phyloP scores from a whole-genome alignment of 2,329 filamentous ascomycete genomes.

The Myriosclerotinia scirpicola region DNA sequence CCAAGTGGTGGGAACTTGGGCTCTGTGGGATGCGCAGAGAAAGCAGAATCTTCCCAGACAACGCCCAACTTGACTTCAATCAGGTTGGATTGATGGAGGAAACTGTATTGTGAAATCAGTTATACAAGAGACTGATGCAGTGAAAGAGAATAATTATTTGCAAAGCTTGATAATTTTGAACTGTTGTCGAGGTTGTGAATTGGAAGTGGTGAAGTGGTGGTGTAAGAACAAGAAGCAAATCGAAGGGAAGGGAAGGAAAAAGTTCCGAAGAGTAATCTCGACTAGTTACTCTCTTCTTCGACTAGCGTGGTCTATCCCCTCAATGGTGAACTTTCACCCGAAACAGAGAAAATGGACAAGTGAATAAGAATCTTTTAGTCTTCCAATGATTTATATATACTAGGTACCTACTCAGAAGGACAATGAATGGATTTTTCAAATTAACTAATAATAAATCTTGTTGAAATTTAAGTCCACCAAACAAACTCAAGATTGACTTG shows the following conservation, averaged over 20 bases:
- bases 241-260: not conserved
- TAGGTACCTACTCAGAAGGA: too few relatives aligned
- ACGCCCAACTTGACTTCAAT: not conserved
- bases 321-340: not conserved
- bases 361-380: not conserved
- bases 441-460: too few relatives aligned
- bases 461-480: too few relatives aligned
- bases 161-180: not conserved
- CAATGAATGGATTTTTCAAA: too few relatives aligned
- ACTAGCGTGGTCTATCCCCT: not conserved
- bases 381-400: not conserved
- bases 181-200: not conserved
- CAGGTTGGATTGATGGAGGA: not conserved
- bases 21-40: too few relatives aligned
- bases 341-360: not conserved
- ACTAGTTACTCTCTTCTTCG: not conserved
- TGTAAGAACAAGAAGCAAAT: not conserved
- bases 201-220: not conserved
- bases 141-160: not conserved
- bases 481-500: too few relatives aligned
- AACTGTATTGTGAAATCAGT: not conserved
- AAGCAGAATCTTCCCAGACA: not conserved
- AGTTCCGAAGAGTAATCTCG: not conserved
- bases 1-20: not conserved
- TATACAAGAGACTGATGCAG: not conserved